phyloP scores from a whole-genome alignment of 2,329 filamentous ascomycete genomes.

The Trichoderma semiorbis region DNA sequence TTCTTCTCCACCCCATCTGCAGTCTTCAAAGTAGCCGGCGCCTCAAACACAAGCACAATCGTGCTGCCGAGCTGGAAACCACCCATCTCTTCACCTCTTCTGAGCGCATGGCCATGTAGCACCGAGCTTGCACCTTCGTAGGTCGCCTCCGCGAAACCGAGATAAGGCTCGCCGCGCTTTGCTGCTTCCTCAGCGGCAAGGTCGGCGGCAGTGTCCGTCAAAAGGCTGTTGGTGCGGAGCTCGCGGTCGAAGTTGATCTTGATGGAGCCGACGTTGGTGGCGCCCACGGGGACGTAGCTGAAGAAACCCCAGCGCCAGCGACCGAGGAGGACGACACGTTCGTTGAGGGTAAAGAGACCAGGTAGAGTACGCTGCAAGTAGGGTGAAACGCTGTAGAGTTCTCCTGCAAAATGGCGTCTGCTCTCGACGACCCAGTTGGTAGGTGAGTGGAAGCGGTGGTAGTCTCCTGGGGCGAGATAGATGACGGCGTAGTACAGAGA shows the following conservation, averaged over 20 bases:
- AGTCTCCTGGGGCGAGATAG: constrained; percentile 95
- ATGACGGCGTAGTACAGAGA: constrained; percentile 91
- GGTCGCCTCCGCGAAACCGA: constrained; percentile 89
- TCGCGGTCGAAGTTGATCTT: constrained; percentile 96
- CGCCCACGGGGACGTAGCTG: constrained; percentile 89
- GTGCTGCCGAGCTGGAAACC: constrained; percentile 95
- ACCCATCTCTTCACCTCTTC: constrained; percentile 93
- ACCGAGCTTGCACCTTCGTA: constrained; percentile 76
- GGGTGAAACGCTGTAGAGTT: constrained; percentile 90
- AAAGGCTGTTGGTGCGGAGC: constrained; percentile 85
- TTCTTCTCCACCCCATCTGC: constrained; percentile 53
- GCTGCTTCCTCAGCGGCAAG: constrained; percentile 77
- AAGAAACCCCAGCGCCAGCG: constrained; percentile 98
- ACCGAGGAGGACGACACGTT: constrained; percentile 88
- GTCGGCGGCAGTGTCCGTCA: constrained; percentile 89
- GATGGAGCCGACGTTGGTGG: constrained; percentile 96
- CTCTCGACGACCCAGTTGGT: constrained; percentile 92
- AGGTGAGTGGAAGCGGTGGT: constrained; percentile 96
- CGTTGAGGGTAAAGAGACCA: constrained; percentile 93
- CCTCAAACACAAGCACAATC: constrained; percentile 94
- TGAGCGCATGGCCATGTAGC: constrained; percentile 77
- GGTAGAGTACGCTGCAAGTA: constrained; percentile 91
- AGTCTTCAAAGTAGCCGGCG: constrained; percentile 61
- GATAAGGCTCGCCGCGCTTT: constrained; percentile 72
- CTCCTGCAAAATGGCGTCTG: constrained; percentile 94